Base-by-base conservation (phyloP, 176 grass and related monocot species). In the Eleusine coracana region DNA sequence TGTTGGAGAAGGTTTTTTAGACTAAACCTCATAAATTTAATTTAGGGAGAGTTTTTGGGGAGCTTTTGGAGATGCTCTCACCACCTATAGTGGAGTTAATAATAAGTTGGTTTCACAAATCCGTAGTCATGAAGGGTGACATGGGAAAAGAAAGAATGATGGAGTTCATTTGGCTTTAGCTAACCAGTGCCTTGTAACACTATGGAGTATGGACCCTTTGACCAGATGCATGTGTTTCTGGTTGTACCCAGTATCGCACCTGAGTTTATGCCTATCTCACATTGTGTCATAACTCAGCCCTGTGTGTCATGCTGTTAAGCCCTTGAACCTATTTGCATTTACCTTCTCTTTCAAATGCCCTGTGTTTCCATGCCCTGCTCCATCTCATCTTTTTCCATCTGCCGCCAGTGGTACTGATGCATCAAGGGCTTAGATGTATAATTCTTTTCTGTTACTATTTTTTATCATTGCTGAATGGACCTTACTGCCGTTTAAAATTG, bases 391-490 rank as follows among this genome's bases (percentile, higher is more conserved):
- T 6, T 18, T 40, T 64, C 39, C 48, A 59, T 67, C 73, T 9
- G 7, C 12, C 28, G 36, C 62, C 21, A 50, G 70, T 3, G 36
- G 51, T 64, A 7, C 55, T 71, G 50, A 23, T 5, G 3, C 44
- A 3, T 14, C 17, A 68, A 42, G 0, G 48, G 13, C 38, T 38
- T 68, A 45, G 39, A 68, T 75, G 8, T 74, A 27, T 60, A 39
- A 27, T 51, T 69, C 41, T 28, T 62, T n/a, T 52, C n/a, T 18
- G 44, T 55, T 48, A 70, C 34, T 85, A 15, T 76, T 89, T 20
- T 80, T 13, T 84, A 79, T 70, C 27, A 39, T 45, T 56, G 37
- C 2, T 23, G 11, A 64, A 55, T 41, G 25, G 48, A 38, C 48
- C 71, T 15, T 64, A 34, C 60, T 65, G 58, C 11, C 55, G 70